Evolutionary conservation across 805 yeast genomes (phyloP), one percentile per base, ranked within the genome.

Genomic region (Candida silvicultrix): DNA sequence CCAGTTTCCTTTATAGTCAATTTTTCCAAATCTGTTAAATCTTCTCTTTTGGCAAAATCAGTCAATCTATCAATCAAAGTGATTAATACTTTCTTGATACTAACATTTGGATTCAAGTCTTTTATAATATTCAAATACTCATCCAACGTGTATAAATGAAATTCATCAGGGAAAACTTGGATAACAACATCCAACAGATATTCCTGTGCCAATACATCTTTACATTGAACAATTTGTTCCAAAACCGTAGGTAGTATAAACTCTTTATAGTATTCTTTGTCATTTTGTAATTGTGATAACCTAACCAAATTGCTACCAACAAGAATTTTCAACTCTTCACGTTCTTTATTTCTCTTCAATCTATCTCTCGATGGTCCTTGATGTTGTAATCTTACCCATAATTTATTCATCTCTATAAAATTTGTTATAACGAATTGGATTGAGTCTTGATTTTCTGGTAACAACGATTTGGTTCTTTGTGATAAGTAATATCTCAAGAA

Each of bases 381-480:
- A 62, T 90, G 96, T 66, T 92, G 98, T 53, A 90, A 70, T 43
- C 99, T 77, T 4, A 94, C 98, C 99, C 99, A 94, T 41, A 94
- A 72, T 64, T 94, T 94, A 69, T 94, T 94, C 99, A 94, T 94
- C 63, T 94, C 99, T 47, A 92, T 81, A 63, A 94, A 94, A 63
- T 94, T 94, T 18, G 87, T 79, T 44, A 88, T 74, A 32, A 90
- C 77, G 59, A 90, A 92, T 47, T 82, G 80, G 38, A 89, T 84
- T 2, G 90, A 80, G 51, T 84, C 89, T 41, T 75, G 69, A 42
- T 83, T 52, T 20, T 58, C 53, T 5, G 71, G 68, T n/a, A 71
- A 49, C 20, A 68, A 52, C 42, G 56, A 60, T 52, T 89, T 85
- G 15, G 88, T 84, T 54, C 90, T 71, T 62, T 92, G 98, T 4